Percentiles rank a stretch among this genome's conserved stretches.
phyloP scores from a whole-genome alignment of 2,329 filamentous ascomycete genomes.

The Didymella pomorum region DNA sequence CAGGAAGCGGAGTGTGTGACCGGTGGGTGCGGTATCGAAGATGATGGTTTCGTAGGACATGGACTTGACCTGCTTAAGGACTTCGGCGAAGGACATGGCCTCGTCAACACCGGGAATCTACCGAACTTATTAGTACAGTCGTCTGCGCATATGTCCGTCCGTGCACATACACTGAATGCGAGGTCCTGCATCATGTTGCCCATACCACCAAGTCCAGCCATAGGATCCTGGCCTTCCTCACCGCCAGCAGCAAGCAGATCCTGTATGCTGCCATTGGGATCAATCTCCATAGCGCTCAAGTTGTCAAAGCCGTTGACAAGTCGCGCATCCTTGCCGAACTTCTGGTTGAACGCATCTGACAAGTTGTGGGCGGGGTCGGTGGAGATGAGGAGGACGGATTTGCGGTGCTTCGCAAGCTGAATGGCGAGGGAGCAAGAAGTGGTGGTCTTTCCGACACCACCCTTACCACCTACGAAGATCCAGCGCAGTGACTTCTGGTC shows the following conservation, averaged over 20 bases:
- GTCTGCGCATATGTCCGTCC: neutral
- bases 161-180: constrained; percentile 79
- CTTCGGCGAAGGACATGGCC: constrained; percentile 99
- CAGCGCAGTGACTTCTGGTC: constrained; percentile 95
- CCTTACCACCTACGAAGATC: constrained; percentile 99
- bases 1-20: constrained; percentile 96
- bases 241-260: constrained; percentile 85
- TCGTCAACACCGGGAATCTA: constrained; percentile 98
- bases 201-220: constrained; percentile 72
- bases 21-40: constrained; percentile 97
- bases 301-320: constrained; percentile 92
- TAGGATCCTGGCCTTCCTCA: constrained; percentile 73
- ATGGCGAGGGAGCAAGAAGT: constrained; percentile 98
- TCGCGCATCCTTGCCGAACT: constrained; percentile 98
- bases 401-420: constrained; percentile 92
- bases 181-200: constrained; percentile 99
- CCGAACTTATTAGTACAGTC: constrained; percentile 8
- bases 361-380: constrained; percentile 99
- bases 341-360: constrained; percentile 96
- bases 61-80: constrained; percentile 98
- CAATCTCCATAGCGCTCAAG: constrained; percentile 98
- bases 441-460: constrained; percentile 98
- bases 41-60: constrained; percentile 99
- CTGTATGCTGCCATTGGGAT: constrained; percentile 97
- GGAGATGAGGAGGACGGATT: constrained; percentile 95